Evolutionary conservation across 306 rosid genomes (phyloP), one percentile per base, ranked within the genome.

Genomic region (Alnus glutinosa): DNA sequence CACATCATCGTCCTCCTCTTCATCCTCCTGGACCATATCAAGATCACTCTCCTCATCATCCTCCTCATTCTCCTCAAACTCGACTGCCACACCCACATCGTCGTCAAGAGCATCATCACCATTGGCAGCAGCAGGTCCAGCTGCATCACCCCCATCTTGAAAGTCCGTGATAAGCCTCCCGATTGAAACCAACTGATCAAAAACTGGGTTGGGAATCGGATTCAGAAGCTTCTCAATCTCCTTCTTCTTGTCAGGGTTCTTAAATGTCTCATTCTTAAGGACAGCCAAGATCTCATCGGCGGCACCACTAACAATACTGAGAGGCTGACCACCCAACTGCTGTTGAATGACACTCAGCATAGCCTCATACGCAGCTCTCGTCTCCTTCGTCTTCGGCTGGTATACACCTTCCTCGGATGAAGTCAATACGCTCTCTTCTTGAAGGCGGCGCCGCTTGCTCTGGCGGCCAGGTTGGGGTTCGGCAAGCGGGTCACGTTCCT

Each of bases 41-140:
- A 42, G 46, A 42, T 42, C 46, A 42, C 46, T 42, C 46, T 42
- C 46, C 46, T 42, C 46, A 42, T 95, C 98, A 0, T 93, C 96
- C 32, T 95, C 97, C 86, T 95, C 99, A 9, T 91, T 93, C 86
- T 93, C 98, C 69, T 95, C 99, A 77, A 95, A 93, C 82, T 95
- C 98, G 12, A 95, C 98, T 0, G 99, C 99, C 44, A 95, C 99
- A 52, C 99, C 98, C 46, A 93, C 92, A 67, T 89, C 98, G 44
- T 91, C 98, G 42, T 92, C 98, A 44, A 93, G 92, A 0, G 89
- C 92, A 16, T 93, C 99, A 19, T 89, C 92, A 2, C 90, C 94
- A 34, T 84, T 88, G 4, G 83, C 81, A 2, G 57, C 85, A 1
- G 85, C 81, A 59, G 88, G 75, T 34, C 89, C 93, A 2, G 87